Base-by-base conservation (phyloP, 2,329 filamentous ascomycete species). In the Cladophialophora exuberans region DNA sequence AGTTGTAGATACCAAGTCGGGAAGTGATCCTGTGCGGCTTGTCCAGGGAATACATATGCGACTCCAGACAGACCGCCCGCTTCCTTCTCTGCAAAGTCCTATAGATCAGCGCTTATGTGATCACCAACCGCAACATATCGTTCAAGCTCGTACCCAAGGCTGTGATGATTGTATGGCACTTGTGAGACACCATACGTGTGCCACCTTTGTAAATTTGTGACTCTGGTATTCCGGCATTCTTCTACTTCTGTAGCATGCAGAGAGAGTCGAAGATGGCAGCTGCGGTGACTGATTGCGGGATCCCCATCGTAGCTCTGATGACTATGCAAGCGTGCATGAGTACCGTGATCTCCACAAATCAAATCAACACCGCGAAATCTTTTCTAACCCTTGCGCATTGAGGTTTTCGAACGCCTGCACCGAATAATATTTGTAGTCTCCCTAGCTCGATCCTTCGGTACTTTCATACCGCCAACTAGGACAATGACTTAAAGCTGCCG, bases 91-190 rank as follows among this genome's bases (percentile, higher is more conserved):
- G 7, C 38, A 22, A 48, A 17, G 23, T 20, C 33, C 30, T 33
- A 20, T 11, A 25, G 45, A 28, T 39, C 20, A 48, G 33, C 45
- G 23, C 23, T 48, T 48, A 48, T 23, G 33, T 48, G 45, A 48
- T 33, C 31, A 28, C 22, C 22, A 39, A 18, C 15, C 35, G 4
- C 7, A 6, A 23, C 11, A 28, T 6, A 9, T 18, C 20, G 18
- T 17, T 13, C 9, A 31, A 39, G 15, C 6, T 28, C 10, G 17
- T 5, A 38, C 20, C 7, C 33, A 22, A 38, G 45, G 11, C 11
- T 23, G n/a, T 15, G 20, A 10, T n/a, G 38, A n/a, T 9, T 23
- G 18, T 5, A n/a, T 18, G 9, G 18, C 18, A 23, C 10, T 10
- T 25, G 18, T n/a, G 38, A 41, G 26, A 41, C 20, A 13, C 17